Conservation (phyloP, 495 filamentous ascomycete species). For the Extremus antarcticus region DNA sequence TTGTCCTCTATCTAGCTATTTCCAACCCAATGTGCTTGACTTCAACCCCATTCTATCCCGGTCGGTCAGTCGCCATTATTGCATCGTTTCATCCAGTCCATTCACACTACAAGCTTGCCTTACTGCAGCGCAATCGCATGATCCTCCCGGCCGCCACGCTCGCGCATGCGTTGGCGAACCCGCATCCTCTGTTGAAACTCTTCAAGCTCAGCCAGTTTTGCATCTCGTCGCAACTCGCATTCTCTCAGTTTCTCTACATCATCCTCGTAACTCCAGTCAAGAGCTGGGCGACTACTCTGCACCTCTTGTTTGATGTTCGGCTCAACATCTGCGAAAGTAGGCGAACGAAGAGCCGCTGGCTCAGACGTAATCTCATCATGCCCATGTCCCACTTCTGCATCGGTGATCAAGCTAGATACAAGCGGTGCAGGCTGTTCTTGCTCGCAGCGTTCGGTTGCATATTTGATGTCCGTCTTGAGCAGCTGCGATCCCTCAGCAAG, state of each 20-base stretch:
- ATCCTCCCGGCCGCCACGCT: background rate
- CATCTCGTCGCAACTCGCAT: background rate
- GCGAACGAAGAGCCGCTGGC: background rate
- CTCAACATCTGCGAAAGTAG: background rate
- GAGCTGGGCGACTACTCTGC: background rate
- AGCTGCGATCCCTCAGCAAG: background rate
- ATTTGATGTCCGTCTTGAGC: background rate
- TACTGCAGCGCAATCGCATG: background rate
- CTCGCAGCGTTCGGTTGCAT: background rate
- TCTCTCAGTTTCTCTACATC: background rate
- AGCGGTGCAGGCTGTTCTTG: background rate
- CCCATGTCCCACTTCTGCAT: background rate
- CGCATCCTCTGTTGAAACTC: background rate
- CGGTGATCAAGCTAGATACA: background rate
- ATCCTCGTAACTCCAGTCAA: background rate
- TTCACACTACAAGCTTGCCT: too few relatives aligned
- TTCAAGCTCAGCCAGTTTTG: background rate
- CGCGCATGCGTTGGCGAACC: background rate
- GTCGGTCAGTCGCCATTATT: too few relatives aligned
- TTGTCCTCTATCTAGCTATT: too few relatives aligned
- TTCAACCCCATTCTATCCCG: too few relatives aligned
- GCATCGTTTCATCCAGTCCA: too few relatives aligned
- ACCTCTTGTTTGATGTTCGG: background rate
- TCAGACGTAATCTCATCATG: background rate
- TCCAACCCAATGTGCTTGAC: too few relatives aligned